Percentiles rank a stretch among this genome's conserved stretches.
These are phyloP conservation scores for Chlorella sp. DNA, from an alignment of 139 green algal genomes.

Conservation along the genomic window DNA sequence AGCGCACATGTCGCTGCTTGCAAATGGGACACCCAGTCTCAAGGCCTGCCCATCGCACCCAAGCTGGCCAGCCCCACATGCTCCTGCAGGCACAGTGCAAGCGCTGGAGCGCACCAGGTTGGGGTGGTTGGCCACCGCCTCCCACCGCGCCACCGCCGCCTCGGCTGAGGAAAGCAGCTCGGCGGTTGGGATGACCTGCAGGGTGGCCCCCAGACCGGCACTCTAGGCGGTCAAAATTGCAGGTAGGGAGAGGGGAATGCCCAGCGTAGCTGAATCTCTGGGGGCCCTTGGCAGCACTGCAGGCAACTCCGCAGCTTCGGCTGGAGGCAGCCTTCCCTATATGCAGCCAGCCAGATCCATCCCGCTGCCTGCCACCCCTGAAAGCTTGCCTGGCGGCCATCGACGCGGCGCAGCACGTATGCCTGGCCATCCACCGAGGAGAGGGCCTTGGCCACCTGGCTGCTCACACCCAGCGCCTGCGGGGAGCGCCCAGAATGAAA, in stretches of 20 bases:
- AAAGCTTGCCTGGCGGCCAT: slow-evolving; percentile 72
- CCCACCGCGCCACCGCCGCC: slow-evolving; percentile 73
- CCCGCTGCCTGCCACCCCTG: too few species aligned
- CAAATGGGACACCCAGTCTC: too few species aligned
- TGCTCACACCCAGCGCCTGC: slow-evolving; percentile 47
- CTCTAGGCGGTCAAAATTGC: background rate
- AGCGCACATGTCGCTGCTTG: too few species aligned
- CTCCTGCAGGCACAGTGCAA: too few species aligned
- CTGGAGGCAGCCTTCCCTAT: too few species aligned
- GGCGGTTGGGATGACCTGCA: slow-evolving; percentile 74
- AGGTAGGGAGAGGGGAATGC: background rate
- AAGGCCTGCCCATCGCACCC: too few species aligned
- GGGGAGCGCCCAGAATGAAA: too few species aligned
- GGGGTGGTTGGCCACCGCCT: slow-evolving; percentile 71
- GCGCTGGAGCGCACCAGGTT: slow-evolving; percentile 65
- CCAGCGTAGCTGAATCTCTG: too few species aligned
- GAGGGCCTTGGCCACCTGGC: slow-evolving; percentile 81
- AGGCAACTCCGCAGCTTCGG: too few species aligned
- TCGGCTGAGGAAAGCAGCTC: slow-evolving; percentile 74
- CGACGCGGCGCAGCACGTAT: slow-evolving; percentile 79
- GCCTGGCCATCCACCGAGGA: slow-evolving; percentile 66
- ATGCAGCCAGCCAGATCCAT: too few species aligned
- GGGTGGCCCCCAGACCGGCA: slow-evolving; percentile 36
- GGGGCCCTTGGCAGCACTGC: too few species aligned
- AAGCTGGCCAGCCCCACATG: too few species aligned